Conservation (phyloP, 495 filamentous ascomycete genomes). For the Aspergillus carlsbadensis region DNA sequence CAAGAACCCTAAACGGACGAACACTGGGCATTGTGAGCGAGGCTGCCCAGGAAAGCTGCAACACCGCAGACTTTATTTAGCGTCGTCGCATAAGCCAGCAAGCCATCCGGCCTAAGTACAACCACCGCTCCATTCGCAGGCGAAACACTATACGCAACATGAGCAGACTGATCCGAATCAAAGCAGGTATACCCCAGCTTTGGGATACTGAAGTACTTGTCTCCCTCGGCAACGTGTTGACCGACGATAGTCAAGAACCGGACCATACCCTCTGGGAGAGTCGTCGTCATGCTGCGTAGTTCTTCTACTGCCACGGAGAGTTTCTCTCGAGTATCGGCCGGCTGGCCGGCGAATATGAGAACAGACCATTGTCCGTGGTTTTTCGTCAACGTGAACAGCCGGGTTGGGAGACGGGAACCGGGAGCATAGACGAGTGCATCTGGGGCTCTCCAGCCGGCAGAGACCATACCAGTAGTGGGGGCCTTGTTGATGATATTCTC, state of each 20-base stretch:
- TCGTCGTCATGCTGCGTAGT: background rate
- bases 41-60: background rate
- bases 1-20: no score
- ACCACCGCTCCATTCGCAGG: slow-evolving; percentile 2
- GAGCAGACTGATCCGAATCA: slow-evolving; percentile 10
- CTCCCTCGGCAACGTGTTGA: background rate
- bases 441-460: slow-evolving; percentile 12
- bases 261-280: background rate
- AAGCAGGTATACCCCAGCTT: slow-evolving; percentile 5
- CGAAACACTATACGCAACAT: slow-evolving; percentile 9
- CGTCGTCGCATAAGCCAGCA: slow-evolving; percentile 2
- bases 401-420: slow-evolving; percentile 4
- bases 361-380: slow-evolving; percentile 8
- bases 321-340: background rate
- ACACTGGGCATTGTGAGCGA: no score
- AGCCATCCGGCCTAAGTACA: slow-evolving; percentile 4
- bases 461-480: slow-evolving; percentile 1
- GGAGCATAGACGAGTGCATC: slow-evolving; percentile 10
- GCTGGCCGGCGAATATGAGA: slow-evolving; percentile 4
- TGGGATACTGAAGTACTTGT: background rate
- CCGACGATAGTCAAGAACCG: slow-evolving; percentile 10
- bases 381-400: slow-evolving; percentile 4
- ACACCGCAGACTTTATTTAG: background rate
- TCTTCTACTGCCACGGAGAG: background rate
- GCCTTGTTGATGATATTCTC: slow-evolving; percentile 10